Percentiles rank a stretch among this genome's conserved stretches.
These are phyloP conservation scores for Coemansia sp. DNA, from an alignment of 192 early-diverging fungal genomes.

Conservation along the genomic window DNA sequence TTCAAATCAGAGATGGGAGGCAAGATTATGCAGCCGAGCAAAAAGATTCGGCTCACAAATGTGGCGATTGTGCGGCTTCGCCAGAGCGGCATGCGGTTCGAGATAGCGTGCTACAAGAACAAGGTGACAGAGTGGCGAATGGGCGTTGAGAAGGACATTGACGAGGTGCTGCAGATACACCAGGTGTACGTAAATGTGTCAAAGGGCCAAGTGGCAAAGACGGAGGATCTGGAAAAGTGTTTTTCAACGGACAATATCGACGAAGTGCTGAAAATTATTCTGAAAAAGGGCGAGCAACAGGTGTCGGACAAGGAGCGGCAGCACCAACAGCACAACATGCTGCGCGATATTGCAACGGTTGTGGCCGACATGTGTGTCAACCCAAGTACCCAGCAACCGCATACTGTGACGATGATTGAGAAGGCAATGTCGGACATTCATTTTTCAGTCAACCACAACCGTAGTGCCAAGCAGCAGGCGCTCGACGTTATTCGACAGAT, in stretches of 20 bases:
- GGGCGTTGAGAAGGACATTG: conserved; percentile 92
- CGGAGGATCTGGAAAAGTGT: conserved; percentile 81
- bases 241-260: conserved; percentile 87
- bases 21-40: conserved; percentile 52
- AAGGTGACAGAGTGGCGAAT: conserved; percentile 96
- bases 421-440: conserved; percentile 96
- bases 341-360: conserved; percentile 92
- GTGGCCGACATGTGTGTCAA: conserved; percentile 97
- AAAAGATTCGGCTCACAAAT: conserved; percentile 82
- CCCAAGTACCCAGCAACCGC: conserved; percentile 90
- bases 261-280: conserved; percentile 84
- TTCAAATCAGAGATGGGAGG: conserved; percentile 21
- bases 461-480: conserved; percentile 82
- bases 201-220: conserved; percentile 92
- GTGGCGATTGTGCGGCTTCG: conserved; percentile 93
- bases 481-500: conserved; percentile 93
- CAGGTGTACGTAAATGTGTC: conserved; percentile 94
- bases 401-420: conserved; percentile 98
- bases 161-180: conserved; percentile 96
- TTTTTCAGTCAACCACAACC: conserved; percentile 85
- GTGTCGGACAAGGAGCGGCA: conserved; percentile 96
- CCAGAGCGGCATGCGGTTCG: conserved; percentile 97
- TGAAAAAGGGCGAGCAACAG: conserved; percentile 96
- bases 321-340: conserved; percentile 77
- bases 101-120: conserved; percentile 99